A percentile compares a stretch with the other conserved stretches of the same genome.
phyloP scores from a whole-genome alignment of 805 yeast species.

The Saturnispora galanensis region DNA sequence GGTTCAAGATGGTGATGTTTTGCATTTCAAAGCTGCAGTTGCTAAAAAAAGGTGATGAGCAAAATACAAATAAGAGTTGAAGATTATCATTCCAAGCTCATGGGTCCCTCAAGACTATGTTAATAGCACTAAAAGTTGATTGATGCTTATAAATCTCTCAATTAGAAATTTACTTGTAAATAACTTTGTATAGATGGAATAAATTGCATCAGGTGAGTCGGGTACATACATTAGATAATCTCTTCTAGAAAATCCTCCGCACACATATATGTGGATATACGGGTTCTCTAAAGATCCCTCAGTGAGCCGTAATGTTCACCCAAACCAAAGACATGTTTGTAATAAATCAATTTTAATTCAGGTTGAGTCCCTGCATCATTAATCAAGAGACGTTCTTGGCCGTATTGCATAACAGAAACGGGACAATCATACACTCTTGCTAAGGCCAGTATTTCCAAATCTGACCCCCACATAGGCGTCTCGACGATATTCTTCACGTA shows the following conservation, averaged over 20 bases:
- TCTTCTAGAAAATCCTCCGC: too few relatives aligned
- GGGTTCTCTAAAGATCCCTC: slow-evolving; percentile 17
- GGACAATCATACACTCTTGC: slow-evolving; percentile 63
- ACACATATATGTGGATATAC: too few relatives aligned
- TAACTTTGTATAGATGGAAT: too few relatives aligned
- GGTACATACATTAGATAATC: too few relatives aligned
- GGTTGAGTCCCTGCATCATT: slow-evolving; percentile 49
- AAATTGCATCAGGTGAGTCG: too few relatives aligned
- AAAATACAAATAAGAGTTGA: not conserved
- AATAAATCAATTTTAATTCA: slow-evolving; percentile 64
- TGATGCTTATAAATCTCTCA: too few relatives aligned
- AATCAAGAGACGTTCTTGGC: slow-evolving; percentile 54
- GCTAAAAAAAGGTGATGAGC: slow-evolving; percentile 14
- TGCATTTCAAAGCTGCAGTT: slow-evolving; percentile 86
- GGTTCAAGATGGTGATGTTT: slow-evolving; percentile 90
- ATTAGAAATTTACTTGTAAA: not conserved
- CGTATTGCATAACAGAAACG: slow-evolving; percentile 69
- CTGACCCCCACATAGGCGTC: slow-evolving; percentile 97
- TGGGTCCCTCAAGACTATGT: too few relatives aligned
- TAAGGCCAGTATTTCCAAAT: slow-evolving; percentile 79
- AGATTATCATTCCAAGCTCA: too few relatives aligned
- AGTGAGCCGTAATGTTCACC: slow-evolving; percentile 94
- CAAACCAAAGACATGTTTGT: slow-evolving; percentile 74
- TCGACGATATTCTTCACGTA: slow-evolving; percentile 58
- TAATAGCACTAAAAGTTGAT: too few relatives aligned